phyloP scores from a whole-genome alignment of 257 asterid genomes.

The Agastache rugosa region DNA sequence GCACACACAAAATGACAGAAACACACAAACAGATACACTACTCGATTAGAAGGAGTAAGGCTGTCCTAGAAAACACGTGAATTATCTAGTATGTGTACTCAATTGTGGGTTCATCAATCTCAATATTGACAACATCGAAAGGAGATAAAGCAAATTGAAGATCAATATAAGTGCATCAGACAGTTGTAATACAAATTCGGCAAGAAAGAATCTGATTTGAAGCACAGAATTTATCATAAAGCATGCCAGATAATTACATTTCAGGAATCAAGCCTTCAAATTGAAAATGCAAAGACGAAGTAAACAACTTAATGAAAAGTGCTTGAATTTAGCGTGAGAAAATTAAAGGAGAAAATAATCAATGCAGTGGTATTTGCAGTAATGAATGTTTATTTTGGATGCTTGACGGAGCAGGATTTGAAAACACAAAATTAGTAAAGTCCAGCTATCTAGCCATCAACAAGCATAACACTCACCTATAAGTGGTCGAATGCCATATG shows the following conservation, averaged over 20 bases:
- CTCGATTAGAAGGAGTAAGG: conserved; percentile 1
- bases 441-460: conserved; percentile 23
- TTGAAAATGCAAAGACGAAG: background rate
- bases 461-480: conserved; percentile 58
- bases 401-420: conserved; percentile 10
- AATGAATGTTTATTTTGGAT: conserved; percentile 11
- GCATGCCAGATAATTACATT: background rate
- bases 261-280: conserved; percentile 16
- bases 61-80: background rate
- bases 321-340: conserved; percentile 2
- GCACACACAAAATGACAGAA: background rate
- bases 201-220: background rate
- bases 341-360: background rate
- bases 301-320: background rate
- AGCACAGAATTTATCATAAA: conserved; percentile 4
- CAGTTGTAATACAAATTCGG: background rate
- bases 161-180: background rate
- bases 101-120: conserved; percentile 23
- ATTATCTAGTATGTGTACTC: background rate
- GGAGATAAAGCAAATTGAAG: background rate
- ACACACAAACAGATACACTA: background rate
- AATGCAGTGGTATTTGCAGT: background rate
- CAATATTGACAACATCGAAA: conserved; percentile 13
- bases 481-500: conserved; percentile 97
- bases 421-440: conserved; percentile 15